Percentiles rank a stretch among this genome's conserved stretches.
Conservation (phyloP, 2,329 filamentous ascomycete genomes). For the Scytalidium sp. region DNA sequence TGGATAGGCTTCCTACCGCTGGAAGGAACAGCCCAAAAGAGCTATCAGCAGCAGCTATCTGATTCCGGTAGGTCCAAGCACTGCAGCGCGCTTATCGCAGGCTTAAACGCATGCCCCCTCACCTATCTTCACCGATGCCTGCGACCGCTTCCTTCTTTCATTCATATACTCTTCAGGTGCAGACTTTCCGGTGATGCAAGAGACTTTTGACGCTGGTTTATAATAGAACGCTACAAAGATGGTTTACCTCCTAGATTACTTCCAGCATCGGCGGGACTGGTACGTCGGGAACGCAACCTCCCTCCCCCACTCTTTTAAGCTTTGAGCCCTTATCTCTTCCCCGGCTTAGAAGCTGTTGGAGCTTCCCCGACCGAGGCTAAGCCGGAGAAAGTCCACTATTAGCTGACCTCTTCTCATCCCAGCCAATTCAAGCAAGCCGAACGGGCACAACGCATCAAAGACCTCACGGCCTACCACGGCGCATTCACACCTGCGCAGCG, state of each 20-base stretch:
- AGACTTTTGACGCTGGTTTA: background rate
- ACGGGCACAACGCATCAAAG: conserved; percentile 65
- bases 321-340: background rate
- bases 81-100: conserved; percentile 5
- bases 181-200: background rate
- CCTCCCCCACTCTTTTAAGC: conserved; percentile 2
- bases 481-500: conserved; percentile 64
- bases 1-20: too few relatives aligned
- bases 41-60: background rate
- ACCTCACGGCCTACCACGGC: conserved; percentile 63
- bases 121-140: background rate
- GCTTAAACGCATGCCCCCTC: background rate
- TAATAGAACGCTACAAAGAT: conserved; percentile 17
- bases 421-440: conserved; percentile 80
- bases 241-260: conserved; percentile 29
- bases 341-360: background rate
- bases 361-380: background rate
- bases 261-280: conserved; percentile 30
- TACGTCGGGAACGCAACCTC: conserved; percentile 12
- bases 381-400: background rate
- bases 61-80: background rate
- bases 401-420: conserved; percentile 25
- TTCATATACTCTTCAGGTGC: background rate
- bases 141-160: background rate
- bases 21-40: too few relatives aligned